Conservation (phyloP, 768 basidiomycete genomes). For the Tubosaeta sp. region DNA sequence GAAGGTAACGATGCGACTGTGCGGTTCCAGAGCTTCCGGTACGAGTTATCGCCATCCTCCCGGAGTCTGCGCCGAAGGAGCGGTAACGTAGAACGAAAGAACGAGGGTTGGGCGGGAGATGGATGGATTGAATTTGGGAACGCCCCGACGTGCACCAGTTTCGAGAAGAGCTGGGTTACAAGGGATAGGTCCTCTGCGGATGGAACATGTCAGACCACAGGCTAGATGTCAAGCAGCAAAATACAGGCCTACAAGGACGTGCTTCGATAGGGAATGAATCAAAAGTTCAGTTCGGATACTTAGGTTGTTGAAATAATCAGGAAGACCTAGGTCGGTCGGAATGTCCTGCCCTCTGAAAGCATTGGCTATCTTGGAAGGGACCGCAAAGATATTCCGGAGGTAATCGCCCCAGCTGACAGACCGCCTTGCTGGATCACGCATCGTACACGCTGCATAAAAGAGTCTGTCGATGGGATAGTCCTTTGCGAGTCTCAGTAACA, state of each 20-base stretch:
- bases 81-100: slow-evolving; percentile 53
- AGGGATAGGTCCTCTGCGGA: slow-evolving; percentile 31
- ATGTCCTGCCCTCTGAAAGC: slow-evolving; percentile 43
- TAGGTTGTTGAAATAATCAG: slow-evolving; percentile 51
- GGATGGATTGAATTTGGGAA: slow-evolving; percentile 52
- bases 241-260: slow-evolving; percentile 39
- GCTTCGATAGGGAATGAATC: slow-evolving; percentile 41
- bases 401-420: slow-evolving; percentile 70
- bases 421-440: slow-evolving; percentile 20
- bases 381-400: slow-evolving; percentile 55
- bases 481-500: slow-evolving; percentile 51
- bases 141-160: slow-evolving; percentile 63
- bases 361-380: slow-evolving; percentile 82
- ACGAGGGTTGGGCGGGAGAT: slow-evolving; percentile 63
- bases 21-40: slow-evolving; percentile 48
- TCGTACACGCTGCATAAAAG: slow-evolving; percentile 46
- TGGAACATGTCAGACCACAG: slow-evolving; percentile 27
- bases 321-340: slow-evolving; percentile 51
- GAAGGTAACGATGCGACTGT: slow-evolving; percentile 48
- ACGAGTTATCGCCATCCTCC: slow-evolving; percentile 27
- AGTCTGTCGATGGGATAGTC: slow-evolving; percentile 71
- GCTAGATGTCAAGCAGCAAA: slow-evolving; percentile 1
- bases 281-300: slow-evolving; percentile 50
- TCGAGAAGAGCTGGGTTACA: slow-evolving; percentile 53
- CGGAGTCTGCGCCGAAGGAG: slow-evolving; percentile 42